Evolutionary conservation across 2,329 filamentous ascomycete species (phyloP).

Genomic region (Xylaria multiplex): DNA sequence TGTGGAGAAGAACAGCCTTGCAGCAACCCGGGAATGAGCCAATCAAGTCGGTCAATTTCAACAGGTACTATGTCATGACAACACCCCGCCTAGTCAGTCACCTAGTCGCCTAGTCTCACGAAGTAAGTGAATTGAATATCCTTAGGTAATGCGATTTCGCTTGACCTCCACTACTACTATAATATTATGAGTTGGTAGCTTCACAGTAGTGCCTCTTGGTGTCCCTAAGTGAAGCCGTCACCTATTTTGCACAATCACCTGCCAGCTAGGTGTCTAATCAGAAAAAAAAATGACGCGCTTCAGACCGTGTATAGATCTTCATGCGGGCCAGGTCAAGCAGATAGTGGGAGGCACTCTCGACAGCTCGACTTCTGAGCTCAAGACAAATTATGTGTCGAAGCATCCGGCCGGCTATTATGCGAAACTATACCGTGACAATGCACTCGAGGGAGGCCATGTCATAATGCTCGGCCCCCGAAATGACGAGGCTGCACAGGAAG

Average conservation of each 20-base stretch:
- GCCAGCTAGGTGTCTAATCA: not conserved
- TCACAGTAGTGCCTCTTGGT: not conserved
- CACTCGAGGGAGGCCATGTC: slow-evolving; percentile 84
- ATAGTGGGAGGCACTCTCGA: slow-evolving; percentile 95
- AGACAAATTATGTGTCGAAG: slow-evolving; percentile 92
- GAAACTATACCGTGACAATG: slow-evolving; percentile 79
- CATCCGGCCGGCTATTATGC: slow-evolving; percentile 86
- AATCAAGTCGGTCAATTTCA: slow-evolving; percentile 35
- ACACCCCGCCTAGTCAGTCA: slow-evolving; percentile 43
- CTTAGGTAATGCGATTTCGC: too few relatives aligned
- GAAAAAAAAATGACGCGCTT: slow-evolving; percentile 95
- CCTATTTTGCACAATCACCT: not conserved
- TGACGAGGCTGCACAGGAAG: slow-evolving; percentile 79
- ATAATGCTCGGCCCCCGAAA: slow-evolving; percentile 97
- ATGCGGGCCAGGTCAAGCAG: slow-evolving; percentile 97
- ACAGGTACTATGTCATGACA: slow-evolving; percentile 14
- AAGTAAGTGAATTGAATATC: not conserved
- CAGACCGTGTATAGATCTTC: slow-evolving; percentile 94
- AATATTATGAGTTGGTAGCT: slow-evolving; percentile 1
- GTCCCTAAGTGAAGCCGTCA: not conserved
- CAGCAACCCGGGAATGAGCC: slow-evolving; percentile 17
- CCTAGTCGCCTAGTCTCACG: slow-evolving; percentile 29
- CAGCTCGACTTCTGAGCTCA: slow-evolving; percentile 70
- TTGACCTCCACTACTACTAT: too few relatives aligned
- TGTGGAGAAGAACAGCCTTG: slow-evolving; percentile 33